phyloP scores from a whole-genome alignment of 805 yeast species.

The Candida ulmi region DNA sequence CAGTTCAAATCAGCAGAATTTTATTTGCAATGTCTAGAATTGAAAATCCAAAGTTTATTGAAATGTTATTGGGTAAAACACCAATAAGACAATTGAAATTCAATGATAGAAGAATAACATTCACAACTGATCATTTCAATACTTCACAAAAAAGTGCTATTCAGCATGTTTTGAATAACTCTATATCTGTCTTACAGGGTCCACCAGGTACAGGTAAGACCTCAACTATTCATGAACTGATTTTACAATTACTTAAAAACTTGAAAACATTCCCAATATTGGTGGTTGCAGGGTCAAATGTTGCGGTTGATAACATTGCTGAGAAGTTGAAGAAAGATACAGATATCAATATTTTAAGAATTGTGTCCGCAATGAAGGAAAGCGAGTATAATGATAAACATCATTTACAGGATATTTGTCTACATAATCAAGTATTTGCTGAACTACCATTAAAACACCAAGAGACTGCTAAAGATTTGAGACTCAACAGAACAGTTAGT shows the following conservation, averaged over 20 bases:
- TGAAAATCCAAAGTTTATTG: constrained; percentile 45
- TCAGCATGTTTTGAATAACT: constrained; percentile 21
- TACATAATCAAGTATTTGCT: constrained; percentile 53
- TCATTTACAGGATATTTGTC: constrained; percentile 51
- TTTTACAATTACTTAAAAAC: constrained; percentile 49
- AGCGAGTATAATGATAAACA: constrained; percentile 54
- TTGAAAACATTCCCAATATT: constrained; percentile 56
- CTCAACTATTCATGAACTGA: constrained; percentile 59
- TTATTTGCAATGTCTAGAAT: constrained; percentile 61
- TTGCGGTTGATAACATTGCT: constrained; percentile 73
- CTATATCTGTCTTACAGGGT: constrained; percentile 58
- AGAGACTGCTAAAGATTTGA: constrained; percentile 38
- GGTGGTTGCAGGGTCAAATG: constrained; percentile 72
- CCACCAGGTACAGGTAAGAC: constrained; percentile 86
- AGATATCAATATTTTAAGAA: constrained; percentile 45
- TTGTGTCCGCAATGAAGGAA: constrained; percentile 56
- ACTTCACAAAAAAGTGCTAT: constrained; percentile 52
- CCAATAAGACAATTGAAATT: constrained; percentile 52
- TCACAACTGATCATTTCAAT: constrained; percentile 44
- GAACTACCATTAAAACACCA: constrained; percentile 41
- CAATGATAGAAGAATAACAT: constrained; percentile 46
- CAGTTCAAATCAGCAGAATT: constrained; percentile 57
- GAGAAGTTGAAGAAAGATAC: constrained; percentile 55
- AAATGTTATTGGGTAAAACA: constrained; percentile 49
- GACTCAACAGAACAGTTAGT: constrained; percentile 38